Base-by-base conservation (phyloP, 177 flowering plant species). In the Vitis hybrid region DNA sequence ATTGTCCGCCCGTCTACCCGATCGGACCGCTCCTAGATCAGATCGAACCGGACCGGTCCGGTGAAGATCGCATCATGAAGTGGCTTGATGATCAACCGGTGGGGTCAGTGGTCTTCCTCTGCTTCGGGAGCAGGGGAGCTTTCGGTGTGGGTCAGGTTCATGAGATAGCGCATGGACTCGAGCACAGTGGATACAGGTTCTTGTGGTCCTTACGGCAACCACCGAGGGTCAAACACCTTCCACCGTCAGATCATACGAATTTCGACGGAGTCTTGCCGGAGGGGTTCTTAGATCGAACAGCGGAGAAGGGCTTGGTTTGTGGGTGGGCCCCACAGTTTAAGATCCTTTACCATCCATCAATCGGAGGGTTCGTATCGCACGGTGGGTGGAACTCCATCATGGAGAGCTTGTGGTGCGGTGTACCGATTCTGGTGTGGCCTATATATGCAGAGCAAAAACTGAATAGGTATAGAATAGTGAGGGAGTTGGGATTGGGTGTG, bases 341-440 rank as follows among this genome's bases (percentile, higher is more conserved):
- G 14, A 21, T 65, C 6, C 27, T 65, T 0, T 32, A 15, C 35
- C 68, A 65, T 21, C 13, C n/a, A n/a, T 56, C 68, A 14, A 49
- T 65, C 4, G 35, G 57, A 10, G 68, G 68, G 8, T 35, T 35
- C 46, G 1, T 35, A 0, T 35, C 46, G 7, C 46, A 35, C 46
- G 46, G 46, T 6, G 68, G 68, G 6, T 65, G 68, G 68, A 65
- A 65, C 68, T 65, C 68, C 13, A 65, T 54, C 4, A 0, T 65
- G 30, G 58, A 65, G 57, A 65, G 68, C 58, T 12, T 65, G 58
- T 52, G 57, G 57, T 65, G 12, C 58, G 58, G 57, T 3, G 68
- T 65, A 2, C 56, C 68, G 15, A 52, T 65, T 9, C 0, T 57
- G 15, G 52, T 57, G 14, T 65, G 68, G 68, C 68, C 68, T n/a